phyloP scores from a whole-genome alignment of 2,329 filamentous ascomycete genomes.

The Microdochium paspali region DNA sequence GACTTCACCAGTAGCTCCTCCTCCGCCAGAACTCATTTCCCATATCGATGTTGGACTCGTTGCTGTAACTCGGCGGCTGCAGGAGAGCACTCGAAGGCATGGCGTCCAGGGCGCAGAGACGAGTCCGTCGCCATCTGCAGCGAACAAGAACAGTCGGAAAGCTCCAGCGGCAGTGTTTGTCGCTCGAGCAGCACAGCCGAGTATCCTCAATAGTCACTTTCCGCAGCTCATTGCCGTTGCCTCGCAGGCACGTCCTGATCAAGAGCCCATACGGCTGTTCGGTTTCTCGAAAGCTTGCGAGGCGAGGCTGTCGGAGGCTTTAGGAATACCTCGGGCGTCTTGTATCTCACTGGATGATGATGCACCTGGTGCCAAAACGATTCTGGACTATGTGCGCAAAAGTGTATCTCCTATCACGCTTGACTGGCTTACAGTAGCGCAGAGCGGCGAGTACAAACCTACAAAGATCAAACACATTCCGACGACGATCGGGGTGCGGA shows the following conservation, averaged over 20 bases:
- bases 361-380: conserved; percentile 45
- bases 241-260: conserved; percentile 28
- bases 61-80: conserved; percentile 50
- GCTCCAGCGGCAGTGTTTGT: conserved; percentile 48
- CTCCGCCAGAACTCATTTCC: conserved; percentile 40
- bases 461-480: conserved; percentile 38
- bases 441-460: conserved; percentile 26
- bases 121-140: not conserved
- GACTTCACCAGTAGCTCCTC: conserved; percentile 15
- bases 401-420: conserved; percentile 42
- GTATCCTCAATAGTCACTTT: conserved; percentile 50
- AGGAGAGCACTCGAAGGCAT: conserved; percentile 23
- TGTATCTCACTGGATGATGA: conserved; percentile 49
- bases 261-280: conserved; percentile 44
- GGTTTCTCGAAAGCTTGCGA: conserved; percentile 53
- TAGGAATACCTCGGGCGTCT: conserved; percentile 56
- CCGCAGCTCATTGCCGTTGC: conserved; percentile 44
- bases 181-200: conserved; percentile 44
- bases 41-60: conserved; percentile 57
- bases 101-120: conserved; percentile 1
- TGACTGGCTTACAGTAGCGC: conserved; percentile 44
- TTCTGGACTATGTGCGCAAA: conserved; percentile 46
- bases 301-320: conserved; percentile 41
- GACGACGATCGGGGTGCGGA: conserved; percentile 27
- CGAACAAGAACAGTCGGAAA: conserved; percentile 1